phyloP scores from a whole-genome alignment of 164 flowering plant genomes.

The Echeveria elegans region DNA sequence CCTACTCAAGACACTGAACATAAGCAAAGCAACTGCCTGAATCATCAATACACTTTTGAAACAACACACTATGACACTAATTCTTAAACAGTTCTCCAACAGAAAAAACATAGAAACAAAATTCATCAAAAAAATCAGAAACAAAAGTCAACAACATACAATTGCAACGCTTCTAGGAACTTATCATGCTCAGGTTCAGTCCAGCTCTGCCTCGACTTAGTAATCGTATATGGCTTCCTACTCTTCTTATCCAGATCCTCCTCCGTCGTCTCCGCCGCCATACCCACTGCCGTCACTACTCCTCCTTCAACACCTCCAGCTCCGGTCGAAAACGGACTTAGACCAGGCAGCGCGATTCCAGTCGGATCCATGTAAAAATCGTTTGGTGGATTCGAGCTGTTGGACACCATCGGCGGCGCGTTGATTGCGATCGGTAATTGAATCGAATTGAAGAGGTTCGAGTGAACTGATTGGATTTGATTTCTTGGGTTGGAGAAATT shows the following conservation, averaged over 20 bases:
- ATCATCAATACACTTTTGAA: too few relatives aligned
- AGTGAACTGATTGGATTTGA: too few relatives aligned
- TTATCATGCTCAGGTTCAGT: conserved; percentile 88
- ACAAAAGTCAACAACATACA: conserved; percentile 37
- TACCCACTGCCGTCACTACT: conserved; percentile 13
- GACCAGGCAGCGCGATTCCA: conserved; percentile 47
- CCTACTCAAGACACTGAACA: too few relatives aligned
- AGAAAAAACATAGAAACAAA: not conserved
- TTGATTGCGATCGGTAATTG: too few relatives aligned
- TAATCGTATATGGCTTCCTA: too few relatives aligned
- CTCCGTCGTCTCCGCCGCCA: conserved; percentile 10
- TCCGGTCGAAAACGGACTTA: conserved; percentile 22
- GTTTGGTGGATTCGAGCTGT: conserved; percentile 35
- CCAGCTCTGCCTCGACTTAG: conserved; percentile 88
- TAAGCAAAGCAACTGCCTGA: too few relatives aligned
- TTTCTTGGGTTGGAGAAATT: too few relatives aligned
- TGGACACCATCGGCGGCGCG: conserved; percentile 53
- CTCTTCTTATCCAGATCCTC: conserved; percentile 50
- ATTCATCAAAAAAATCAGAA: not conserved
- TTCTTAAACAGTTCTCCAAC: not conserved
- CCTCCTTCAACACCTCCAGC: not conserved
- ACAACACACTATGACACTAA: too few relatives aligned
- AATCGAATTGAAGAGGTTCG: too few relatives aligned
- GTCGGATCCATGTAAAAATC: conserved; percentile 45
- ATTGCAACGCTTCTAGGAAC: conserved; percentile 85